Evolutionary conservation across 768 basidiomycete genomes (phyloP).

Genomic region (Podaxis pistillaris): DNA sequence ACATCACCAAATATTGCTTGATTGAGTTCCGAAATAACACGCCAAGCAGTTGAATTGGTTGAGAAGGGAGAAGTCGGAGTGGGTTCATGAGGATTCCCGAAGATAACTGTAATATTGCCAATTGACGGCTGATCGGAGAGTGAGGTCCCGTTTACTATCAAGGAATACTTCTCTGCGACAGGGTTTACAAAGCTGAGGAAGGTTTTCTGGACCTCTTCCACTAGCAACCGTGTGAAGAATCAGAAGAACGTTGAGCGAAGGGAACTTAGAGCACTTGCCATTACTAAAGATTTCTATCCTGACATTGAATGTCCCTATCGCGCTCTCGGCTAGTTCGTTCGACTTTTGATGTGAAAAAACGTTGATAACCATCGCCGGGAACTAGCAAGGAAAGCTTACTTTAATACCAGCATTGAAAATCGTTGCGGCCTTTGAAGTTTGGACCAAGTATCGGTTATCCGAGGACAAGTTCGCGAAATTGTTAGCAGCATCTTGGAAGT

Average conservation of each 20-base stretch:
- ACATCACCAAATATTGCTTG: constrained; percentile 27
- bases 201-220: constrained; percentile 15
- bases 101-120: constrained; percentile 25
- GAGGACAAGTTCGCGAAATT: constrained; percentile 22
- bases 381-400: constrained; percentile 11
- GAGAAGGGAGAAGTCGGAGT: constrained; percentile 26
- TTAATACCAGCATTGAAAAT: constrained; percentile 29
- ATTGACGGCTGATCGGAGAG: constrained; percentile 21
- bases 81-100: constrained; percentile 18
- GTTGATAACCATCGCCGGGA: neutral
- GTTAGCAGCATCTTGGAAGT: constrained; percentile 21
- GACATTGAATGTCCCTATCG: constrained; percentile 25
- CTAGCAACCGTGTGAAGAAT: constrained; percentile 10
- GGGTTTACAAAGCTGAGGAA: constrained; percentile 23
- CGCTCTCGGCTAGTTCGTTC: constrained; percentile 27
- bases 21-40: constrained; percentile 22
- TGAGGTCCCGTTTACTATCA: constrained; percentile 20
- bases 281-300: constrained; percentile 27
- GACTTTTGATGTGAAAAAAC: constrained; percentile 15
- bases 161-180: constrained; percentile 25
- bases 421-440: constrained; percentile 28
- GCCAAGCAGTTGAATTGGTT: constrained; percentile 21
- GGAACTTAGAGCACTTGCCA: constrained; percentile 11
- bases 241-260: neutral
- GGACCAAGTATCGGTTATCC: constrained; percentile 25